Evolutionary conservation across 176 grass and related monocot species (phyloP).

Genomic region (Poa annua): DNA sequence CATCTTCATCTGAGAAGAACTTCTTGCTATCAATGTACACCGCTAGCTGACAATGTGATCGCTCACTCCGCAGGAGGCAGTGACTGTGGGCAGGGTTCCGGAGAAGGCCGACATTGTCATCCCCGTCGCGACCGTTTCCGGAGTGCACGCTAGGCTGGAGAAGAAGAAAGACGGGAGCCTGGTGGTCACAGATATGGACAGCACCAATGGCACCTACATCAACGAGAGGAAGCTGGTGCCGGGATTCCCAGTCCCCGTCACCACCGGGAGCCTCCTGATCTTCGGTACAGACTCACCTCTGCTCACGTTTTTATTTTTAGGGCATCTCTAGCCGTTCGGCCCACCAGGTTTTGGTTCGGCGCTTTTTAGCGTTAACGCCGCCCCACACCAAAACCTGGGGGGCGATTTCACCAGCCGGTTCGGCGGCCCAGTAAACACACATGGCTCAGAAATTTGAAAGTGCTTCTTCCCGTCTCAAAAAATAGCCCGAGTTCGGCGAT

Average conservation of each 20-base stretch:
- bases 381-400: no score
- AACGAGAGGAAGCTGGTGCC: slow-evolving; percentile 68
- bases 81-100: slow-evolving; percentile 67
- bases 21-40: neutral
- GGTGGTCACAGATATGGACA: slow-evolving; percentile 76
- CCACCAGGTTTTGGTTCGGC: no score
- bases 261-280: slow-evolving; percentile 57
- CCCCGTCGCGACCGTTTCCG: slow-evolving; percentile 82
- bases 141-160: slow-evolving; percentile 71
- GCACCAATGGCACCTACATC: slow-evolving; percentile 89
- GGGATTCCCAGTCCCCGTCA: slow-evolving; percentile 41
- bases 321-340: no score
- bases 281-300: slow-evolving; percentile 48
- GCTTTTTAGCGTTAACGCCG: no score
- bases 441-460: no score
- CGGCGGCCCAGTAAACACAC: no score
- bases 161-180: slow-evolving; percentile 59
- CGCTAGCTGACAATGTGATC: neutral
- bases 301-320: neutral
- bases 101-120: slow-evolving; percentile 76
- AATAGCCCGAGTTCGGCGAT: no score
- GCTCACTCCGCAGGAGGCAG: slow-evolving; percentile 38
- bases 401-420: no score
- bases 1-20: neutral
- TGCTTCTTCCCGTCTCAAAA: no score